Conservation (phyloP, 1,284 basidiomycete genomes). For the Ceratobasidium sp. region DNA sequence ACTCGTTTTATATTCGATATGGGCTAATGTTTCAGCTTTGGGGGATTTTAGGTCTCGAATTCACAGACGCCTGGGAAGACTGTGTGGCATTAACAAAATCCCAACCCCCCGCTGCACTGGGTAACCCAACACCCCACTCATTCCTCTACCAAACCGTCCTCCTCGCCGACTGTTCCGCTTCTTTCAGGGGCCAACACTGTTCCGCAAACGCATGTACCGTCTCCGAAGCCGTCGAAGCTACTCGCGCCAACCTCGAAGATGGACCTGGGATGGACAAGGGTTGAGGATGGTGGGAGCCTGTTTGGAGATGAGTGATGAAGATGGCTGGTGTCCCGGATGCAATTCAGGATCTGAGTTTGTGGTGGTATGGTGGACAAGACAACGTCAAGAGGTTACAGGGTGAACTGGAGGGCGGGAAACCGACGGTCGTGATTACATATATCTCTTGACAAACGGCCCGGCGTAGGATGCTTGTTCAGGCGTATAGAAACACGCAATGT, state of each 20-base stretch:
- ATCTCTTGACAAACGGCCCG: too few species aligned
- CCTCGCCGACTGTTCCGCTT: constrained; percentile 47
- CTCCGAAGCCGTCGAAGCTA: too few species aligned
- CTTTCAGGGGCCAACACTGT: constrained; percentile 43
- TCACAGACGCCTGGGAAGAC: constrained; percentile 45
- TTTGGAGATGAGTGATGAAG: too few species aligned
- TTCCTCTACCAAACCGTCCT: constrained; percentile 46
- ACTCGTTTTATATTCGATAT: background rate
- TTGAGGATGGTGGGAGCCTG: constrained; percentile 45
- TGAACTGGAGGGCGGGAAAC: too few species aligned
- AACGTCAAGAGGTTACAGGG: too few species aligned
- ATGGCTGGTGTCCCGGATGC: background rate
- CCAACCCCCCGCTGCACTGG: constrained; percentile 4
- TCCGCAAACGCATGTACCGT: constrained; percentile 6
- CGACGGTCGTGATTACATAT: too few species aligned
- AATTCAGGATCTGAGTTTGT: too few species aligned
- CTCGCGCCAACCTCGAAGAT: too few species aligned
- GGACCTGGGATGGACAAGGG: background rate
- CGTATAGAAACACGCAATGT: too few species aligned
- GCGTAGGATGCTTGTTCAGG: too few species aligned
- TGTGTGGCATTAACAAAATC: constrained; percentile 41
- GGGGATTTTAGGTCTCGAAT: constrained; percentile 39
- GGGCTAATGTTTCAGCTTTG: background rate
- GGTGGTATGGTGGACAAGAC: too few species aligned
- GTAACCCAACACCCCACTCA: constrained; percentile 10